Evolutionary conservation across 2,329 filamentous ascomycete genomes (phyloP), one percentile per base, ranked within the genome.

Genomic region (Drechslera avenae): DNA sequence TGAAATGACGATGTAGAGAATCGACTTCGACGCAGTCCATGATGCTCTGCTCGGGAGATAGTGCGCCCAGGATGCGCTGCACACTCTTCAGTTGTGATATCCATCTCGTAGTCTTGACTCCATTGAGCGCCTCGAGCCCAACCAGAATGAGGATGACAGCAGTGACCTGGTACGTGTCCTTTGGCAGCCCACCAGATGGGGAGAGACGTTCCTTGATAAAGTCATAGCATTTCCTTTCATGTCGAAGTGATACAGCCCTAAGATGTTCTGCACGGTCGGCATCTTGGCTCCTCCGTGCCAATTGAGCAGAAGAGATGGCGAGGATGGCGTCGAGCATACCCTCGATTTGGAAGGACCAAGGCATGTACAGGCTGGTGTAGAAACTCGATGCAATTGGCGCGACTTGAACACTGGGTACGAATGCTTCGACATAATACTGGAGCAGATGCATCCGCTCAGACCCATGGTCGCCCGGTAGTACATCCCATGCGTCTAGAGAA

Each of bases 241-340:
- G 68, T 34, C 62, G 66, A n/a, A 56, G 47, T 3, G 69, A 72
- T 2, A 73, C 55, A 5, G 52, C 52, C 35, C 62, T 57, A 14
- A 72, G 63, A 39, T 71, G 60, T 10, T 63, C 54, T 6, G 67
- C 68, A 47, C 67, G 65, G 12, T 69, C 60, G 16, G 56, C 43
- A 33, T 64, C 57, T 7, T 58, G 48, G 14, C 63, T 66, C 16
- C 70, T 62, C 45, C 63, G 56, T 10, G 70, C 69, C 7, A 73
- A 59, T 52, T 73, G 70, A 14, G 66, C 66, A 34, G 70, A 72
- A 14, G 69, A 67, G 14, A 71, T 60, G 28, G 70, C 70, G 17
- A 72, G 58, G 21, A 73, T 71, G 23, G 67, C 69, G 49, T 73
- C 62, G 17, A 73, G 56, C 61, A 73, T 66, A 13, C 70, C 70